Base-by-base conservation (phyloP, 116 monocot genomes). In the Zostera marina region DNA sequence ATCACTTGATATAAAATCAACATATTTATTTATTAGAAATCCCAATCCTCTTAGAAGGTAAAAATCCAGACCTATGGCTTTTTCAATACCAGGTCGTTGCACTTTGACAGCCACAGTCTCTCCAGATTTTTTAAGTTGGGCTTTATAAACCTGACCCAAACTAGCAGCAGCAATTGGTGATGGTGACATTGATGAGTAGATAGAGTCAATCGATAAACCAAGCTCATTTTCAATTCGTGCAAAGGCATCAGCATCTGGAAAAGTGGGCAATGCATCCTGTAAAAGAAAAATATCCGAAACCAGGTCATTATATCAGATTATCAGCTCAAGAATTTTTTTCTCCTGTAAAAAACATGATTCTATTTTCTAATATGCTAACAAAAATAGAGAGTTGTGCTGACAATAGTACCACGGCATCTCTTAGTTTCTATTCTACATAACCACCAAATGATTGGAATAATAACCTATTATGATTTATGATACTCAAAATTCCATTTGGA, bases 141-240 rank as follows among this genome's bases (percentile, higher is more conserved):
- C 96, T 68, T 96, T 96, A 66, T 96, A 96, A 15, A 96, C 96
- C 70, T 96, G 96, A 20, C 96, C 96, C 64, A 96, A 71, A 73
- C 96, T 96, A 9, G 96, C 96, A 52, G 96, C 96, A 41, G 96
- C 96, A 76, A 89, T 89, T 53, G 96, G 96, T 16, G 85, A 85
- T 43, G 89, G 78, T 55, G 96, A 85, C 52, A 89, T 85, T 13
- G 64, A 40, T 39, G 89, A 96, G 72, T 69, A 96, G 53, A 96
- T 82, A n/a, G 88, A 85, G 21, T 88, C 89, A 55, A 96, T 73
- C 47, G 89, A 72, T 56, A 83, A 59, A 6, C 78, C 89, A 53
- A 96, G 76, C 63, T 96, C 96, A 61, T 70, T 71, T 56, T 96
- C 96, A 40, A 96, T 96, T 78, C 96, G 89, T 41, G 85, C 60